Percentiles rank a stretch among this genome's conserved stretches.
phyloP scores from a whole-genome alignment of 352 stramenopile genomes.

The Pythium graminicola region DNA sequence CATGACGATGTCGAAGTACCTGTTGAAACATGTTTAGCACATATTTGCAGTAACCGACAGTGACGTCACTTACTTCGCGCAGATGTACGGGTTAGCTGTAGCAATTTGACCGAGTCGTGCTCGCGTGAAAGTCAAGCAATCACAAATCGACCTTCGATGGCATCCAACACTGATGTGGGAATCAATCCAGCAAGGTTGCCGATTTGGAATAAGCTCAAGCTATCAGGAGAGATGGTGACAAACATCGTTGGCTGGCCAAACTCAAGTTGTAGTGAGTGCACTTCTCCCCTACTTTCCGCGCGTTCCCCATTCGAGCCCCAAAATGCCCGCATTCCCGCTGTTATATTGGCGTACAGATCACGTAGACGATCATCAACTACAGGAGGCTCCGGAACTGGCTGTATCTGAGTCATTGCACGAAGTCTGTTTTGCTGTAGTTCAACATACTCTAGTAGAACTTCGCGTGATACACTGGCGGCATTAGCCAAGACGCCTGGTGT shows the following conservation, averaged over 20 bases:
- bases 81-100: background rate
- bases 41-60: background rate
- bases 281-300: background rate
- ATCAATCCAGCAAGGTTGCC: background rate
- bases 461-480: background rate
- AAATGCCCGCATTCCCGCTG: conserved; percentile 1
- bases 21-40: background rate
- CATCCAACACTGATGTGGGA: background rate
- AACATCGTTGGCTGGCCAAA: conserved; percentile 8
- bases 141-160: background rate
- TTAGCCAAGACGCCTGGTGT: background rate
- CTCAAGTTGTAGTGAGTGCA: background rate
- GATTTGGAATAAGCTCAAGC: background rate
- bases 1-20: conserved; percentile 6
- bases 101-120: conserved; percentile 3
- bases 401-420: background rate
- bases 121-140: background rate
- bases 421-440: background rate
- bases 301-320: conserved; percentile 10
- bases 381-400: background rate
- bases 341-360: background rate
- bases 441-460: background rate
- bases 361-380: background rate
- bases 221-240: conserved; percentile 5
- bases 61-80: background rate